These are phyloP conservation scores for Penicillium psychrosexuale DNA, from an alignment of 2,329 filamentous ascomycete species.

Conservation along the genomic window DNA sequence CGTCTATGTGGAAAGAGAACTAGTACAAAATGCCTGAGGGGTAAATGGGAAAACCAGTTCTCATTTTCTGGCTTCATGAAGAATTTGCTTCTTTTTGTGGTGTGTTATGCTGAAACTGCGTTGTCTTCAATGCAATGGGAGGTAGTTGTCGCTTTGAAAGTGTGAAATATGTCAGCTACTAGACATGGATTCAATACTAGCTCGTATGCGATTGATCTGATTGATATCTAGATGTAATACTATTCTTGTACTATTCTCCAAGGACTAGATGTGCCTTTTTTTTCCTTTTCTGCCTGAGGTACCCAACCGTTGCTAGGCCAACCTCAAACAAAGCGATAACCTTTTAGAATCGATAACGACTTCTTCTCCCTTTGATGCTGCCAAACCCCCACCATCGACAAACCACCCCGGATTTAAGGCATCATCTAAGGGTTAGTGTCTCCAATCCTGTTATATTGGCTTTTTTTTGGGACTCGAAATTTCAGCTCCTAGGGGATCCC, in stretches of 20 bases:
- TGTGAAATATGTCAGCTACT: no score
- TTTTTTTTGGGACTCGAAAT: neutral
- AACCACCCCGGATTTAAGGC: neutral
- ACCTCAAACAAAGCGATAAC: slow-evolving; percentile 13
- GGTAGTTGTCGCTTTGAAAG: no score
- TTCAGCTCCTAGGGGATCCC: neutral
- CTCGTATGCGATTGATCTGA: no score
- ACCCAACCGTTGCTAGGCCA: slow-evolving; percentile 11
- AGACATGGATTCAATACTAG: no score
- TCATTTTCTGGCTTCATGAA: neutral
- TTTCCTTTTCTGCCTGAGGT: slow-evolving; percentile 6
- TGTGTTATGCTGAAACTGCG: neutral
- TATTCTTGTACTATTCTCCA: no score
- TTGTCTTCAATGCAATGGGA: neutral
- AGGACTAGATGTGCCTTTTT: neutral
- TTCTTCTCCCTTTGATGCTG: neutral
- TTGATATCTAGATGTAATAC: no score
- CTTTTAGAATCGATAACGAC: slow-evolving; percentile 14
- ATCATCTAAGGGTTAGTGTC: neutral
- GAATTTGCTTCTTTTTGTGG: neutral
- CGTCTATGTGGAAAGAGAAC: slow-evolving; percentile 19
- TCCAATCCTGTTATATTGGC: neutral
- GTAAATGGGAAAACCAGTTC: neutral
- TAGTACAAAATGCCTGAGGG: neutral
- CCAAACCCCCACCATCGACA: slow-evolving; percentile 8